A percentile compares a stretch with the other conserved stretches of the same genome.
These are phyloP conservation scores for Auriscalpium orientale DNA, from an alignment of 768 basidiomycete species.

Conservation along the genomic window DNA sequence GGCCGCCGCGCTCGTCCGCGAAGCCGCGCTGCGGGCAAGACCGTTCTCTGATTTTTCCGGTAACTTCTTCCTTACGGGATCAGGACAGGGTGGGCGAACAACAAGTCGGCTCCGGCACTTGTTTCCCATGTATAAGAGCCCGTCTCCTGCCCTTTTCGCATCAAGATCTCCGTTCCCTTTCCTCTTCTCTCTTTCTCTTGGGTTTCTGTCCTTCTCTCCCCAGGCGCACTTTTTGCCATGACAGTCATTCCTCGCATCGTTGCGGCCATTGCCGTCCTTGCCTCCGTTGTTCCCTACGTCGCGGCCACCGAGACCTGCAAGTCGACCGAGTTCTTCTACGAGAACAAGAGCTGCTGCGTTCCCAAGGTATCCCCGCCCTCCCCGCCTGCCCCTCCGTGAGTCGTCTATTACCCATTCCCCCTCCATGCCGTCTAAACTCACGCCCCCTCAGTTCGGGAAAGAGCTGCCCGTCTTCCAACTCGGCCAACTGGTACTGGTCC, in stretches of 20 bases:
- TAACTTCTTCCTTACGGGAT: too few relatives aligned
- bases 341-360: slow-evolving; percentile 9
- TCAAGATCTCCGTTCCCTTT: slow-evolving; percentile 9
- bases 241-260: slow-evolving; percentile 27
- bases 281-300: slow-evolving; percentile 26
- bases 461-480: slow-evolving; percentile 8
- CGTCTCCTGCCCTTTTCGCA: neutral
- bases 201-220: slow-evolving; percentile 25
- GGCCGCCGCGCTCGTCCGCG: too few relatives aligned
- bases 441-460: neutral
- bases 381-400: slow-evolving; percentile 31
- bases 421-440: too few relatives aligned
- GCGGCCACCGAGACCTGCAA: slow-evolving; percentile 23
- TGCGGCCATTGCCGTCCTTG: slow-evolving; percentile 26
- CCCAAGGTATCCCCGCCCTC: slow-evolving; percentile 24
- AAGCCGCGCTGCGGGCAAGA: too few relatives aligned
- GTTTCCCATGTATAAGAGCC: neutral
- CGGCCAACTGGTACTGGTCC: slow-evolving; percentile 4
- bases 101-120: neutral
- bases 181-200: slow-evolving; percentile 17
- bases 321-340: slow-evolving; percentile 18
- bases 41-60: too few relatives aligned
- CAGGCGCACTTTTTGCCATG: slow-evolving; percentile 26
- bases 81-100: too few relatives aligned
- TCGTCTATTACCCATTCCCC: neutral